These are phyloP conservation scores for Heritiera fomes DNA, from an alignment of 345 rosid species.

Conservation along the genomic window DNA sequence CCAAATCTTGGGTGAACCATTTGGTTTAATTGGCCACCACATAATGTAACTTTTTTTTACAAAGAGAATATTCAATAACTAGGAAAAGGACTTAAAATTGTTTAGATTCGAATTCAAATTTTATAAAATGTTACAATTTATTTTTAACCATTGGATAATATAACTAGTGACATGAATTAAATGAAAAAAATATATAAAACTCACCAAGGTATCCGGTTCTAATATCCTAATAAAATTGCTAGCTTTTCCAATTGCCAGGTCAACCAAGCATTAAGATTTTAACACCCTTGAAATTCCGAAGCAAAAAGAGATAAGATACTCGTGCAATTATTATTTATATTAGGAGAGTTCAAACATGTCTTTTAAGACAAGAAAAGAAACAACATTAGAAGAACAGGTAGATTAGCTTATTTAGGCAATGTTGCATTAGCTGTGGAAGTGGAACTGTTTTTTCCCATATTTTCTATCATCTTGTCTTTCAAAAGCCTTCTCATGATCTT, in stretches of 20 bases:
- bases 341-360: background rate
- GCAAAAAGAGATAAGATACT: background rate
- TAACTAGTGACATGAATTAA: too few relatives aligned
- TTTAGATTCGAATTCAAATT: too few relatives aligned
- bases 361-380: background rate
- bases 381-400: background rate
- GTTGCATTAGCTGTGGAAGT: constrained; percentile 5
- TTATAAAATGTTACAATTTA: too few relatives aligned
- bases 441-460: constrained; percentile 18
- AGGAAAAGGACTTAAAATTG: too few relatives aligned
- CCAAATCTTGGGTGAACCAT: background rate
- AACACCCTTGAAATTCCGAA: too few relatives aligned
- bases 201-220: too few relatives aligned
- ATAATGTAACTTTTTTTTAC: too few relatives aligned
- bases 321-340: background rate
- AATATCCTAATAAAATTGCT: background rate
- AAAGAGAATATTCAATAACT: too few relatives aligned
- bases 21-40: background rate
- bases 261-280: background rate
- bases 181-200: too few relatives aligned
- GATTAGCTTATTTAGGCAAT: background rate
- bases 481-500: constrained; percentile 85
- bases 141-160: too few relatives aligned
- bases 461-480: constrained; percentile 52
- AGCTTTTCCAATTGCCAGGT: background rate